A percentile compares a stretch with the other conserved stretches of the same genome.
These are phyloP conservation scores for Saraca asoca DNA, from an alignment of 331 rosid genomes.

Conservation along the genomic window DNA sequence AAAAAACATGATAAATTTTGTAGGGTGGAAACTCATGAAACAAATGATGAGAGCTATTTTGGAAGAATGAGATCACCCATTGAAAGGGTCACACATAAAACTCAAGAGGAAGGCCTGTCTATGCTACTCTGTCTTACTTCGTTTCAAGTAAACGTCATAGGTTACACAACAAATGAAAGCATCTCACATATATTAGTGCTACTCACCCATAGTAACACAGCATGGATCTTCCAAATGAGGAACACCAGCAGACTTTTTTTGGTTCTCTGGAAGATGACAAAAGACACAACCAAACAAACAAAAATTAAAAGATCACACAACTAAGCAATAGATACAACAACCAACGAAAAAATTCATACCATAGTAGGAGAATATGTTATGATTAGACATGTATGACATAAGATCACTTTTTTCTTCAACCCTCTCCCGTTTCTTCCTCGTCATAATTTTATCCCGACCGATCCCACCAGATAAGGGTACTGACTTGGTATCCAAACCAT, in stretches of 20 bases:
- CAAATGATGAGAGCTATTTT: conserved; percentile 17
- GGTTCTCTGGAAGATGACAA: conserved; percentile 53
- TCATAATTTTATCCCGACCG: conserved; percentile 48
- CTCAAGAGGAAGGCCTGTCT: conserved; percentile 9
- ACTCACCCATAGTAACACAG: conserved; percentile 50
- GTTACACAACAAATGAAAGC: conserved; percentile 17
- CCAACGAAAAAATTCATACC: conserved; percentile 49
- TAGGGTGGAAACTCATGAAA: conserved; percentile 13
- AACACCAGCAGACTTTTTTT: conserved; percentile 35
- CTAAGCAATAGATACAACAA: conserved; percentile 11
- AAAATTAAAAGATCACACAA: conserved; percentile 12
- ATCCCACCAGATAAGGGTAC: conserved; percentile 48
- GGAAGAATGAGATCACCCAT: conserved; percentile 3
- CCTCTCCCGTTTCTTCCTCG: conserved; percentile 70
- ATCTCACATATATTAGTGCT: conserved; percentile 7
- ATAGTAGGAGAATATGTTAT: conserved; percentile 62
- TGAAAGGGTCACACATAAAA: neutral
- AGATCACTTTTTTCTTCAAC: conserved; percentile 59
- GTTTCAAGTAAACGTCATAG: neutral
- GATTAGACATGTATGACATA: conserved; percentile 56
- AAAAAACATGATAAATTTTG: neutral
- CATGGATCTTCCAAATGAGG: conserved; percentile 36
- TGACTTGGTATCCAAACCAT: conserved; percentile 54
- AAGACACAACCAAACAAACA: neutral
- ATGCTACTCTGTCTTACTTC: conserved; percentile 26